phyloP scores from a whole-genome alignment of 2,329 filamentous ascomycete species.

The Penicillium corylophilum region DNA sequence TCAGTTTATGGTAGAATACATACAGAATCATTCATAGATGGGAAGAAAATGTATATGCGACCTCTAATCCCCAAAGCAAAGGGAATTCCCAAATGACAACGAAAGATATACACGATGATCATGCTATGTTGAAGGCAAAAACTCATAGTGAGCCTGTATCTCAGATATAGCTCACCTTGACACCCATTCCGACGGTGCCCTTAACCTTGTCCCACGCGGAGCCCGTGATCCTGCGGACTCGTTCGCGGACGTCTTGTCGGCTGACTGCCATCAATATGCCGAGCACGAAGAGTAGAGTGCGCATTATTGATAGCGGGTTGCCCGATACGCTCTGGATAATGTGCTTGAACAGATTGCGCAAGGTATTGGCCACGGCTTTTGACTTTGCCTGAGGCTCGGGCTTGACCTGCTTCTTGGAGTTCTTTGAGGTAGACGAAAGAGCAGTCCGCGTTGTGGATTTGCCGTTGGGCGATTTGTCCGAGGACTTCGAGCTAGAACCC shows the following conservation, averaged over 20 bases:
- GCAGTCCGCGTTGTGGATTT: constrained; percentile 31
- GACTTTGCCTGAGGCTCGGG: constrained; percentile 31
- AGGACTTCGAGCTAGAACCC: constrained; percentile 19
- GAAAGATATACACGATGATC: constrained; percentile 14
- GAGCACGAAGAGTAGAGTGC: constrained; percentile 74
- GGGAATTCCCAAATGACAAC: constrained; percentile 10
- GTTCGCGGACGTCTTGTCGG: constrained; percentile 70
- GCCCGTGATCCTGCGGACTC: constrained; percentile 66
- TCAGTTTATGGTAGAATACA: constrained; percentile 17
- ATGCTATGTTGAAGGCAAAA: constrained; percentile 10
- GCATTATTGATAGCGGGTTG: constrained; percentile 56
- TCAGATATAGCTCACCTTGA: constrained; percentile 94
- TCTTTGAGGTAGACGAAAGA: constrained; percentile 36
- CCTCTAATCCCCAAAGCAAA: constrained; percentile 1
- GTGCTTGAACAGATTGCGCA: constrained; percentile 52
- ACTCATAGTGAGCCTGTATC: constrained; percentile 7
- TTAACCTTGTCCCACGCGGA: constrained; percentile 77
- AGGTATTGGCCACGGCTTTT: constrained; percentile 46
- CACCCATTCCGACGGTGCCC: constrained; percentile 88
- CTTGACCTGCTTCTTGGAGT: constrained; percentile 41
- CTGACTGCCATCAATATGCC: constrained; percentile 76
- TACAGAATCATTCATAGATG: constrained; percentile 15
- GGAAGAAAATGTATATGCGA: constrained; percentile 20
- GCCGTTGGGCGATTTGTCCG: constrained; percentile 27
- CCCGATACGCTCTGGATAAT: constrained; percentile 53